A percentile compares a stretch with the other conserved stretches of the same genome.
Evolutionary conservation across 208 protist species (phyloP).

Genomic region (Trypanosoma lewisi): DNA sequence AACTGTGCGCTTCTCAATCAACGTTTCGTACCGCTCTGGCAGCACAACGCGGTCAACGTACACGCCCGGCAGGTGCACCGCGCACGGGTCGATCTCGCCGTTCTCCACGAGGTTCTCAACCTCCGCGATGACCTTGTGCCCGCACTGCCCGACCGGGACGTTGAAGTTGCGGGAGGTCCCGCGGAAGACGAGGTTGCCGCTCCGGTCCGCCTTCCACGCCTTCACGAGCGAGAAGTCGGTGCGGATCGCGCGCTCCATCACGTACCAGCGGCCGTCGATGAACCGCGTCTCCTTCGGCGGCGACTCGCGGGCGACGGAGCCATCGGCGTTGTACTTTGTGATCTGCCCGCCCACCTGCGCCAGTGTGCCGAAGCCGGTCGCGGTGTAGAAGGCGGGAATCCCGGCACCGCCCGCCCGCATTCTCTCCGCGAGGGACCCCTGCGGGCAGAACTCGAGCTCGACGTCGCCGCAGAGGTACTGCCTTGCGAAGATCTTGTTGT

Average conservation of each 20-base stretch:
- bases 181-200: constrained; percentile 41
- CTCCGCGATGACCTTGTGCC: constrained; percentile 83
- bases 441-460: constrained; percentile 90
- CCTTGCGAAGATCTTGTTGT: constrained; percentile 88
- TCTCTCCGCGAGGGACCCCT: constrained; percentile 90
- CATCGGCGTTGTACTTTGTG: constrained; percentile 83
- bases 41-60: constrained; percentile 82
- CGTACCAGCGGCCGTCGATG: constrained; percentile 80
- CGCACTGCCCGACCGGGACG: constrained; percentile 65
- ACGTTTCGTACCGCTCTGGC: constrained; percentile 34
- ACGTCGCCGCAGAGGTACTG: constrained; percentile 91
- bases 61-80: constrained; percentile 60
- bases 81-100: constrained; percentile 64
- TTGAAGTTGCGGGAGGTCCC: constrained; percentile 92
- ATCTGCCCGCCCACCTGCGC: constrained; percentile 68
- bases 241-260: constrained; percentile 80
- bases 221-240: constrained; percentile 90
- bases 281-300: constrained; percentile 47
- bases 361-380: constrained; percentile 78
- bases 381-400: constrained; percentile 93
- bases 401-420: constrained; percentile 88
- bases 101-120: constrained; percentile 89
- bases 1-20: constrained; percentile 50
- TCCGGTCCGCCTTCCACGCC: constrained; percentile 81
- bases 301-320: constrained; percentile 38